These are phyloP conservation scores for Kodamaea leandrae DNA, from an alignment of 805 yeast genomes.

Conservation along the genomic window DNA sequence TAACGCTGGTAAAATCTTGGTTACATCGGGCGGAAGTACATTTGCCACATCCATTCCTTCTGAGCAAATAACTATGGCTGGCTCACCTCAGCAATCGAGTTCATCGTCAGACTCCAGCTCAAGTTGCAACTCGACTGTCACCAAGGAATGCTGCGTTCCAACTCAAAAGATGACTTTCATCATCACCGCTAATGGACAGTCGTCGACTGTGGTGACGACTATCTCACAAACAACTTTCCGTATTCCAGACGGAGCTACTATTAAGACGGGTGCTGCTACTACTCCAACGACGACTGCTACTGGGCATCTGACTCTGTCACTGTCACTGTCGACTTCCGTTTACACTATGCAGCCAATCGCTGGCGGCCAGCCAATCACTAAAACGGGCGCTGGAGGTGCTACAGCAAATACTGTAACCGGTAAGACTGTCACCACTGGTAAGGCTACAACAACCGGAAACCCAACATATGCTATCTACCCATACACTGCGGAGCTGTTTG, in stretches of 20 bases:
- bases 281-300: too few relatives aligned
- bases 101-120: not conserved
- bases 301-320: too few relatives aligned
- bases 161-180: slow-evolving; percentile 2
- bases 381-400: slow-evolving; percentile 1
- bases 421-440: too few relatives aligned
- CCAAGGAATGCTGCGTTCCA: slow-evolving; percentile 1
- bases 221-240: not conserved
- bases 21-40: not conserved
- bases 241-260: not conserved
- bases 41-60: not conserved
- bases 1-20: slow-evolving; percentile 6
- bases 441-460: not conserved
- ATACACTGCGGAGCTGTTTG: slow-evolving; percentile 10
- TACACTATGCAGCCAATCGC: slow-evolving; percentile 3
- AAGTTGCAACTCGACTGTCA: not conserved
- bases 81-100: too few relatives aligned
- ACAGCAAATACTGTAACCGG: too few relatives aligned
- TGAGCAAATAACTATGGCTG: not conserved
- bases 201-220: not conserved
- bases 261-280: not conserved
- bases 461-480: slow-evolving; percentile 12
- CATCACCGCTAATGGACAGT: not conserved
- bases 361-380: slow-evolving; percentile 5
- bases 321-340: not conserved